These are phyloP conservation scores for Talaromyces sp. DNA, from an alignment of 2,329 filamentous ascomycete species.

Conservation along the genomic window DNA sequence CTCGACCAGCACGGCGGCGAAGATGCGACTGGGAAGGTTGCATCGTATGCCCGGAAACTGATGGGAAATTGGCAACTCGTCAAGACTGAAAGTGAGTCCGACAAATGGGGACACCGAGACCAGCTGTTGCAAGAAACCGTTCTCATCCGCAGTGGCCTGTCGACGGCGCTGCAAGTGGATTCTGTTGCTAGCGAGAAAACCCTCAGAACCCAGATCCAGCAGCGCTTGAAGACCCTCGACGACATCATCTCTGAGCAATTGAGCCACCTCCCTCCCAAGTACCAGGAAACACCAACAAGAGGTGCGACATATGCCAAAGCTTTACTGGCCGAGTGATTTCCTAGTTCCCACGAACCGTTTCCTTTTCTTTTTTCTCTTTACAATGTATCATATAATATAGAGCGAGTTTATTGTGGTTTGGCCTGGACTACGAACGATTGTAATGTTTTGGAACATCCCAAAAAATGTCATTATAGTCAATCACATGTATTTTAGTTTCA, in stretches of 20 bases:
- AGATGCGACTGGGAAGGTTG: constrained; percentile 36
- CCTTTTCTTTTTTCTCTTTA: not conserved
- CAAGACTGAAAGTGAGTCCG: constrained; percentile 17
- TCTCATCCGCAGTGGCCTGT: constrained; percentile 38
- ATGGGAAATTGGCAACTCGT: constrained; percentile 26
- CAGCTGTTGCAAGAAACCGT: constrained; percentile 25
- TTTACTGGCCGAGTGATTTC: not conserved
- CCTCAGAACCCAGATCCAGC: constrained; percentile 20
- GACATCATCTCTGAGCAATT: constrained; percentile 41
- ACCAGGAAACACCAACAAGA: constrained; percentile 14
- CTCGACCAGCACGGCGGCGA: constrained; percentile 29
- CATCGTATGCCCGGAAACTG: constrained; percentile 33
- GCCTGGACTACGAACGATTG: not conserved
- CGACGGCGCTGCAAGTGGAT: constrained; percentile 30
- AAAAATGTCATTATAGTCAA: not conserved
- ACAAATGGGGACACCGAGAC: constrained; percentile 17
- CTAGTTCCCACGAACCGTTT: not conserved
- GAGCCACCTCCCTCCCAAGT: constrained; percentile 15
- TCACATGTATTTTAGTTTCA: not conserved
- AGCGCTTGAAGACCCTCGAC: constrained; percentile 40
- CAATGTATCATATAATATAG: not conserved
- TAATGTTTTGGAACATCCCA: not conserved
- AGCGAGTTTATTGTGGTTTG: not conserved
- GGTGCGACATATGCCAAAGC: constrained; percentile 15
- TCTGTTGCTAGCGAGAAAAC: constrained; percentile 20